A percentile compares a stretch with the other conserved stretches of the same genome.
Conservation (phyloP, 1,284 basidiomycete genomes). For the Fomitopsis palustris region DNA sequence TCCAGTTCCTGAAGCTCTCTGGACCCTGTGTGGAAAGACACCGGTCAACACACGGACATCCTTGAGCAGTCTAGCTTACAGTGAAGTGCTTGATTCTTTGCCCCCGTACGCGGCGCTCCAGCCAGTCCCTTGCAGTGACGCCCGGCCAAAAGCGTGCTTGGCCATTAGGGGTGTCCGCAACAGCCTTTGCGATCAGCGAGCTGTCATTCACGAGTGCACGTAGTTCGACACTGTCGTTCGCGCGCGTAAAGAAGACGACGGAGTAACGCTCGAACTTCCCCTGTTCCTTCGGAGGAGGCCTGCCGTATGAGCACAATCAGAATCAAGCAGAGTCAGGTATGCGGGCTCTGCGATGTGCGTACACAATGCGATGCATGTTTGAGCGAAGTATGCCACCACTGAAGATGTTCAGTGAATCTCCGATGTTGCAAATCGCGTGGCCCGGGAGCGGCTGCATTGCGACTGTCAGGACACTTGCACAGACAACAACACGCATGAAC, state of each 20-base stretch:
- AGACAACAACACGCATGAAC: neutral
- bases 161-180: conserved; percentile 8
- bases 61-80: neutral
- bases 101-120: conserved; percentile 18
- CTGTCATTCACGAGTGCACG: conserved; percentile 15
- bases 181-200: conserved; percentile 16
- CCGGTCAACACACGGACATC: neutral
- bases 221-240: conserved; percentile 22
- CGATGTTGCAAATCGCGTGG: conserved; percentile 29
- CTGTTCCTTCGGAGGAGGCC: conserved; percentile 26
- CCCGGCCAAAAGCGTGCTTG: conserved; percentile 12
- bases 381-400: conserved; percentile 30
- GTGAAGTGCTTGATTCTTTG: conserved; percentile 18
- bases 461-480: neutral
- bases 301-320: conserved; percentile 1
- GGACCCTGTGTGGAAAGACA: neutral
- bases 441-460: conserved; percentile 18
- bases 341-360: conserved; percentile 9
- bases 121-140: conserved; percentile 22
- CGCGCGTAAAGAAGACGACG: conserved; percentile 32
- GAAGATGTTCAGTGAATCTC: conserved; percentile 34
- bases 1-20: conserved; percentile 3
- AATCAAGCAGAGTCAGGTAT: neutral
- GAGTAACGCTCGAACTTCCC: conserved; percentile 24
- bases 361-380: conserved; percentile 30